Conservation (phyloP, 192 early-diverging fungal genomes). For the Lobosporangium transversale region DNA sequence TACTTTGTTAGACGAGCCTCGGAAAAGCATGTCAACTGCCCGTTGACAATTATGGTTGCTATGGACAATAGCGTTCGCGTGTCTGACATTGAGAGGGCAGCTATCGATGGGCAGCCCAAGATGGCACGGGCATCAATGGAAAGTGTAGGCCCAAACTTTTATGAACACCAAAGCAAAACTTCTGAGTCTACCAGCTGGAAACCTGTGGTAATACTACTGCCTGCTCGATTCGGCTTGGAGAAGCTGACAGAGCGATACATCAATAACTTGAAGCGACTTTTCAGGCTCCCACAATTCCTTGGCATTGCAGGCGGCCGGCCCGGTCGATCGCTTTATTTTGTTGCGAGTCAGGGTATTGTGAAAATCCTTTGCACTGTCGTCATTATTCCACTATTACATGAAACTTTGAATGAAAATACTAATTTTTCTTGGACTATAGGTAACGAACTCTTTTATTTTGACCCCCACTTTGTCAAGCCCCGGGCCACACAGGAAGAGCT, state of each 20-base stretch:
- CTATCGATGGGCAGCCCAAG: constrained; percentile 3
- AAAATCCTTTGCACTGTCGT: too few species aligned
- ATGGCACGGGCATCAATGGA: neutral
- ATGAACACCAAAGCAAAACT: neutral
- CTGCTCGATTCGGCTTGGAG: constrained; percentile 37
- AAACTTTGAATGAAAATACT: too few species aligned
- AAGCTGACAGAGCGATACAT: constrained; percentile 29
- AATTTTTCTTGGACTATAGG: constrained; percentile 22
- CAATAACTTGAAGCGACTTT: constrained; percentile 31
- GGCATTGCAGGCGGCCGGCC: constrained; percentile 57
- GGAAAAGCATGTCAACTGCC: constrained; percentile 42
- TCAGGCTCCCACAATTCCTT: constrained; percentile 53
- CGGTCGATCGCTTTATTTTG: constrained; percentile 54
- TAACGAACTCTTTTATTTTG: constrained; percentile 52
- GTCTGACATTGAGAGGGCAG: constrained; percentile 13
- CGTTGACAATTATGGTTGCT: constrained; percentile 31
- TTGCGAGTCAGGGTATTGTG: constrained; percentile 55
- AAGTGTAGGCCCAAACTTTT: neutral
- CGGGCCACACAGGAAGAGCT: constrained; percentile 37
- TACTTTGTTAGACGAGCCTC: constrained; percentile 41
- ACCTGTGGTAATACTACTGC: constrained; percentile 50
- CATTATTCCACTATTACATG: too few species aligned
- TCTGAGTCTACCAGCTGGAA: constrained; percentile 31
- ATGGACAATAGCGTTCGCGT: constrained; percentile 37
- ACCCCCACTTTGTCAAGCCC: constrained; percentile 55